Base-by-base conservation (phyloP, 306 rosid genomes). In the Corylus avellana region DNA sequence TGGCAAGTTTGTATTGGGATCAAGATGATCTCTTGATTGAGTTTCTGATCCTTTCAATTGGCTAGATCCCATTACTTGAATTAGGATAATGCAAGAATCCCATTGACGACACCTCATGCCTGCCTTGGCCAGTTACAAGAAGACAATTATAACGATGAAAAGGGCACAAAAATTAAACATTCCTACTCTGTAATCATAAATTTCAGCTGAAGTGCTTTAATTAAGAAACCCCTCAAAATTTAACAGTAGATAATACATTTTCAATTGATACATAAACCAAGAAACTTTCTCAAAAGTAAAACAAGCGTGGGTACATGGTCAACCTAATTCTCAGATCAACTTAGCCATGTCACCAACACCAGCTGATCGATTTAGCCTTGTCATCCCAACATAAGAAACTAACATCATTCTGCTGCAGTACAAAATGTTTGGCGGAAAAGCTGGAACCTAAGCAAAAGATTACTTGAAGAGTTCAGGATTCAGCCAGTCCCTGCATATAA, bases 391-490 rank as follows among this genome's bases (percentile, higher is more conserved):
- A 37, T 22, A 67, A 58, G 77, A 72, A 72, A 70, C 67, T 80
- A 69, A 70, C 69, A 47, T 72, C 87, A 70, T 62, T 74, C 73
- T 77, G 80, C 61, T 63, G 80, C 72, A 42, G 58, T n/a, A 69
- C 56, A 66, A 18, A 74, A 72, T 54, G 27, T 61, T 76, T 42
- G 25, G 70, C 73, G 59, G 58, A 83, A 58, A 78, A 50, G 84
- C 66, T 63, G 48, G 75, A 46, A 51, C 25, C 46, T 42, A 73
- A 58, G 64, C 7, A 71, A 3, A 10, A 71, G 77, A 80, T 86
- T 86, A 95, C 88, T 91, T 92, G 85, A 95, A 92, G 73, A 92
- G 91, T 80, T 87, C 93, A 58, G 98, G 94, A 84, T 95, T 95
- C 79, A 92, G 88, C 98, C 98, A 95, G 77, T 92, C 98, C 90